phyloP scores from a whole-genome alignment of 306 rosid genomes.

The Acacia crassicarpa region DNA sequence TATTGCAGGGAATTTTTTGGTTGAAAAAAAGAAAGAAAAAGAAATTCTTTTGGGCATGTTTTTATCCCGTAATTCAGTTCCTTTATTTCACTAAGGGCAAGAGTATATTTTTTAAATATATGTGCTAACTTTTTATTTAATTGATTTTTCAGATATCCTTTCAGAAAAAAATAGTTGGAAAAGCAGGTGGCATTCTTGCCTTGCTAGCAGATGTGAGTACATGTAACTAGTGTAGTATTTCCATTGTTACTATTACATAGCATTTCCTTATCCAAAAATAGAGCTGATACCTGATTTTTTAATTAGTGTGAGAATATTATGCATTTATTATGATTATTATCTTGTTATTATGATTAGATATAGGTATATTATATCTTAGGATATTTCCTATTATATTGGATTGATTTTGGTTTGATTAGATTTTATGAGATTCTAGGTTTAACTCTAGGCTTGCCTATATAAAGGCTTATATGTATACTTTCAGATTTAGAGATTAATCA shows the following conservation, averaged over 20 bases:
- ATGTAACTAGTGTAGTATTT: constrained; percentile 17
- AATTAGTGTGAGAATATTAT: too few species aligned
- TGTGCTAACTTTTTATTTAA: constrained; percentile 34
- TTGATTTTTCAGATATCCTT: constrained; percentile 61
- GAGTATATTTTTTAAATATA: constrained; percentile 15
- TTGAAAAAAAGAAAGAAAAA: neutral
- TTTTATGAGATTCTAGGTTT: too few species aligned
- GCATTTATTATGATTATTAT: too few species aligned
- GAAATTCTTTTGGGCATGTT: neutral
- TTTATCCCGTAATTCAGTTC: constrained; percentile 18
- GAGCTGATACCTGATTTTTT: constrained; percentile 25
- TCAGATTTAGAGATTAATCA: too few species aligned
- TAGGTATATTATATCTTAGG: too few species aligned
- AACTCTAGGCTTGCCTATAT: too few species aligned
- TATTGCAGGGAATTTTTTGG: constrained; percentile 13
- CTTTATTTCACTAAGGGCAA: neutral
- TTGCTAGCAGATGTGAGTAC: constrained; percentile 63
- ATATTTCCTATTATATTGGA: too few species aligned
- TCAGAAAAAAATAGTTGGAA: constrained; percentile 45
- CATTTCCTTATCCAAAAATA: constrained; percentile 7
- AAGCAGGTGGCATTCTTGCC: constrained; percentile 42
- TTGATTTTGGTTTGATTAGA: too few species aligned
- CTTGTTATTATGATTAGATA: too few species aligned
- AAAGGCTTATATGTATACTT: too few species aligned
- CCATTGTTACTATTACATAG: neutral